These are phyloP conservation scores for Tilletia horrida DNA, from an alignment of 1,284 basidiomycete genomes.

Conservation along the genomic window DNA sequence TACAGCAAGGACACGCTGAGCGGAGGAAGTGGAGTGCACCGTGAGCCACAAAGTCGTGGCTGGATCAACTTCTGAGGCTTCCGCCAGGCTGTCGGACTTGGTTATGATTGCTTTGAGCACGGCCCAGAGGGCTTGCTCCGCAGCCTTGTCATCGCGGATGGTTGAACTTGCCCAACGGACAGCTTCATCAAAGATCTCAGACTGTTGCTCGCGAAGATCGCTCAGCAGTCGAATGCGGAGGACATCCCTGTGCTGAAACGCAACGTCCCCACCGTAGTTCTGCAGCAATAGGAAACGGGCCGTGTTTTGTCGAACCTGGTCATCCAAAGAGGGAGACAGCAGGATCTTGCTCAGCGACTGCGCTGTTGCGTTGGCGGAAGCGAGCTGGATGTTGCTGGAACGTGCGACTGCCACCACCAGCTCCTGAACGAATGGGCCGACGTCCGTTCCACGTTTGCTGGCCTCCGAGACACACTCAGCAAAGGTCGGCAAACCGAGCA, in stretches of 20 bases:
- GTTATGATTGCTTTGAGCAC: conserved; percentile 35
- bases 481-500: not conserved
- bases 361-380: not conserved
- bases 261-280: not conserved
- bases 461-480: conserved; percentile 26
- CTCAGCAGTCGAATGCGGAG: conserved; percentile 30
- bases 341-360: conserved; percentile 11
- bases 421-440: conserved; percentile 34
- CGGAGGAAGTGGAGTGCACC: conserved; percentile 39
- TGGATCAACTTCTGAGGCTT: conserved; percentile 24
- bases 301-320: not conserved
- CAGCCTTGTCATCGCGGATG: conserved; percentile 27
- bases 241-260: not conserved
- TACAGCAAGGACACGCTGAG: conserved; percentile 36
- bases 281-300: conserved; percentile 1
- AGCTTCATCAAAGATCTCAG: conserved; percentile 36
- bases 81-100: not conserved
- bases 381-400: not conserved
- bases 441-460: conserved; percentile 31
- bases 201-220: conserved; percentile 30
- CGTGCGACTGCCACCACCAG: conserved; percentile 30
- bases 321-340: not conserved
- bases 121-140: conserved; percentile 33
- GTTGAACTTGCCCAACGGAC: conserved; percentile 27
- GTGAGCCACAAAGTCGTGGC: conserved; percentile 42